These are phyloP conservation scores for Phytopythium litorale DNA, from an alignment of 352 stramenopile genomes.

Conservation along the genomic window DNA sequence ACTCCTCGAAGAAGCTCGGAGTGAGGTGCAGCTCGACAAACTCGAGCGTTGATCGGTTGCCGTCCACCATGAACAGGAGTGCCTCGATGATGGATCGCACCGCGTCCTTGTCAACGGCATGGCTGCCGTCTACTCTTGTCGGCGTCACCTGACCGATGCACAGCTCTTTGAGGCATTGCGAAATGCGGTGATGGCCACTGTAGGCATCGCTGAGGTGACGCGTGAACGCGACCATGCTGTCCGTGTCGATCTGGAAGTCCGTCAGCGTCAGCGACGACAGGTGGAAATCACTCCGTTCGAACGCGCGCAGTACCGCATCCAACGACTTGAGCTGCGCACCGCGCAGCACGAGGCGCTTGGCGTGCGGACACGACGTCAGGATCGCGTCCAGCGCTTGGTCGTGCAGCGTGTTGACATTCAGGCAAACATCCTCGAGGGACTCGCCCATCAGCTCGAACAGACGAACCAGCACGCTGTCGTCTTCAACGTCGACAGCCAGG, in stretches of 20 bases:
- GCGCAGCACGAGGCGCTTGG: slow-evolving; percentile 16
- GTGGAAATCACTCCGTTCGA: slow-evolving; percentile 18
- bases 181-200: slow-evolving; percentile 1
- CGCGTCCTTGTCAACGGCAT: background rate
- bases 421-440: slow-evolving; percentile 16
- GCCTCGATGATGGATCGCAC: background rate
- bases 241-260: slow-evolving; percentile 14
- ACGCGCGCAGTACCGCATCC: slow-evolving; percentile 21
- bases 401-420: slow-evolving; percentile 20
- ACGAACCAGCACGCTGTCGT: slow-evolving; percentile 20
- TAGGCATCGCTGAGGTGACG: slow-evolving; percentile 12
- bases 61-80: background rate
- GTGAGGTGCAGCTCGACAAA: background rate
- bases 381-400: slow-evolving; percentile 20
- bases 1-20: background rate
- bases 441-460: slow-evolving; percentile 22
- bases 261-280: slow-evolving; percentile 17
- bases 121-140: background rate
- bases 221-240: slow-evolving; percentile 13
- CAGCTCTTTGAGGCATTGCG: slow-evolving; percentile 8
- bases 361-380: slow-evolving; percentile 18
- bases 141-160: slow-evolving; percentile 5
- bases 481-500: slow-evolving; percentile 14
- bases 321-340: slow-evolving; percentile 26
- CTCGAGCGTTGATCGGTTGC: background rate